Base-by-base conservation (phyloP, 1,139 yeast genomes). In the Torulaspora globosa region DNA sequence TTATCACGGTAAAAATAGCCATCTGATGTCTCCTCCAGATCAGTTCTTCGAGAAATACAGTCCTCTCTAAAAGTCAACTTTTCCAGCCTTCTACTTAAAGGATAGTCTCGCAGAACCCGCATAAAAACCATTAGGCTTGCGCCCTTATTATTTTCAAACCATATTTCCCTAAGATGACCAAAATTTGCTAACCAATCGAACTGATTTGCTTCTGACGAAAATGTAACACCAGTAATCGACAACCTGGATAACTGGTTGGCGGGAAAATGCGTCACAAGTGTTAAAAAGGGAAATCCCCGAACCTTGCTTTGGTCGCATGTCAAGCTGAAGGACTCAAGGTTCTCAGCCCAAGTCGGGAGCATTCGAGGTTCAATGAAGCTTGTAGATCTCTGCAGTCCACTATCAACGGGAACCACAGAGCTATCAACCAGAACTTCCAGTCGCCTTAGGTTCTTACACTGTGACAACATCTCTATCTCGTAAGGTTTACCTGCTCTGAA, bases 141-240 rank as follows among this genome's bases (percentile, higher is more conserved):
- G 34, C 55, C 51, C 23, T 46, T 48, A 42, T 60, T 63, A 39
- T 60, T 53, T 50, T 63, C 68, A 2, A 63, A 34, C 67, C 67
- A 63, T 12, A 63, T 27, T 33, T 60, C 62, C 31, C 48, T 43
- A 18, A 63, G 36, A 18, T 43, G 39, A 1, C 44, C 52, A 35
- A 61, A 57, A 21, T 53, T 46, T 10, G 31, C 16, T n/a, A 63
- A 41, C 68, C 68, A 63, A 11, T 45, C 46, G 27, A 58, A 55
- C 18, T 51, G 52, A 26, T 29, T 41, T 28, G 43, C 48, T 3
- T 42, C 35, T 1, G 43, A 42, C 19, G 42, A 42, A 19, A 58
- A 54, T 6, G 55, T 51, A 3, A 52, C 59, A 16, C 66, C 66
- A 2, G 58, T 50, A 2, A 62, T 51, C 36, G 47, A 56, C 19